Evolutionary conservation across 257 asterid species (phyloP), one percentile per base, ranked within the genome.

Genomic region (Plantago elongata): DNA sequence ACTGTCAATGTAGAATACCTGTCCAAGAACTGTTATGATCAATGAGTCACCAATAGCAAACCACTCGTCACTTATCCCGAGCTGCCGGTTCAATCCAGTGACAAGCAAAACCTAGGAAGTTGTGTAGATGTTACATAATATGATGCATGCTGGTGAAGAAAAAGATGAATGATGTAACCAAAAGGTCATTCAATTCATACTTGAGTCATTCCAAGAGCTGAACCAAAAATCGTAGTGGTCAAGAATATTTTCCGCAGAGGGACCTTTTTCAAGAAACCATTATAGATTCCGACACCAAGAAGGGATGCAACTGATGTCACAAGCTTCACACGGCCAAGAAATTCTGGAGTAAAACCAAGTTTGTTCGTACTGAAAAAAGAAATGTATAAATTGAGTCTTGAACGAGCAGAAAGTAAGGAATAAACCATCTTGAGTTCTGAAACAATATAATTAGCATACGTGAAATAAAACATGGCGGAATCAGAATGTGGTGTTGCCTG

Each of bases 401-500:
- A 55, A 27, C 11, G 62, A 47, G 60, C 52, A 57, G 37, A 15
- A 22, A 37, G 14, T 54, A 30, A 50, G 54, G 67, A 60, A 59
- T 29, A 15, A 38, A 27, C 48, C 54, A n/a, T 42, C 43, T 47
- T 51, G 42, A 60, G 40, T 9, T 51, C 22, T 17, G 42, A 54
- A 27, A 27, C 9, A 29, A 17, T 29, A 27, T 11, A 69, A 68
- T 54, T 54, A 29, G 74, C 99, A 15, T 85, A 89, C 97, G 84
- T 93, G 89, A 89, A 93, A 77, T 81, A 93, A 74, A 93, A 93
- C 99, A 89, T 87, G 63, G 97, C 99, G 42, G 97, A 84, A 68
- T 89, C 99, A 13, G 99, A 93, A 11, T 89, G 96, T 5, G 99
- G 99, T 5, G 97, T 93, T 58, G 95, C 87, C 78, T 92, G 97